phyloP scores from a whole-genome alignment of 2,329 filamentous ascomycete species.

The Xylaria sp. region DNA sequence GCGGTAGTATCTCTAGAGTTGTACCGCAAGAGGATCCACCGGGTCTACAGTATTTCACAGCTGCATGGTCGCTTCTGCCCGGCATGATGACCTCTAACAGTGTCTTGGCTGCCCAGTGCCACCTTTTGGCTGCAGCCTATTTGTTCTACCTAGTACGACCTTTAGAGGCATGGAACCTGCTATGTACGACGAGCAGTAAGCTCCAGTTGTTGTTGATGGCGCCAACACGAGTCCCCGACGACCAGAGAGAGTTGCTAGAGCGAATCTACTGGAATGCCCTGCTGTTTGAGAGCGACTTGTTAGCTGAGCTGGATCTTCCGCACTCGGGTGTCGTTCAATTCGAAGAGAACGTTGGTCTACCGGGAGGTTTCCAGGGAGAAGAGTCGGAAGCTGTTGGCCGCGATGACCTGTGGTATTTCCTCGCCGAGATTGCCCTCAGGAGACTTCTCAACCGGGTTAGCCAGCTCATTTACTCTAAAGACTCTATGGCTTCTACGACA shows the following conservation, averaged over 20 bases:
- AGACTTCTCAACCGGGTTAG: conserved; percentile 81
- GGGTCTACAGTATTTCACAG: conserved; percentile 81
- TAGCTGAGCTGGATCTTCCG: conserved; percentile 82
- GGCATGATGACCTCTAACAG: conserved; percentile 83
- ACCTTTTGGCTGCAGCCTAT: conserved; percentile 83
- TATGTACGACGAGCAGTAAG: conserved; percentile 84
- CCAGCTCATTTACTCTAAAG: conserved; percentile 82
- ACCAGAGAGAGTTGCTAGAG: conserved; percentile 78
- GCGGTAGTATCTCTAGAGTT: conserved; percentile 80
- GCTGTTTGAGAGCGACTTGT: conserved; percentile 81
- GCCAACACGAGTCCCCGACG: conserved; percentile 74
- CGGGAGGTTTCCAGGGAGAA: conserved; percentile 80
- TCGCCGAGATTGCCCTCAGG: conserved; percentile 83
- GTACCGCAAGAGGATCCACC: conserved; percentile 76
- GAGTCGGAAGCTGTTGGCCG: conserved; percentile 71
- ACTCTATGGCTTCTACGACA: conserved; percentile 75
- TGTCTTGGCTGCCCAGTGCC: conserved; percentile 81
- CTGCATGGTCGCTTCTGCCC: conserved; percentile 81
- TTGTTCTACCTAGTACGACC: conserved; percentile 85
- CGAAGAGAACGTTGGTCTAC: conserved; percentile 81
- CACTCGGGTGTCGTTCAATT: conserved; percentile 86
- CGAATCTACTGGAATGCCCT: conserved; percentile 87
- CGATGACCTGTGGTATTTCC: conserved; percentile 87
- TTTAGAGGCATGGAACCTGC: conserved; percentile 82
- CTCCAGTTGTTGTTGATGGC: conserved; percentile 81